These are phyloP conservation scores for Trichomonas vaginalis DNA, from an alignment of 208 protist genomes.

Conservation along the genomic window DNA sequence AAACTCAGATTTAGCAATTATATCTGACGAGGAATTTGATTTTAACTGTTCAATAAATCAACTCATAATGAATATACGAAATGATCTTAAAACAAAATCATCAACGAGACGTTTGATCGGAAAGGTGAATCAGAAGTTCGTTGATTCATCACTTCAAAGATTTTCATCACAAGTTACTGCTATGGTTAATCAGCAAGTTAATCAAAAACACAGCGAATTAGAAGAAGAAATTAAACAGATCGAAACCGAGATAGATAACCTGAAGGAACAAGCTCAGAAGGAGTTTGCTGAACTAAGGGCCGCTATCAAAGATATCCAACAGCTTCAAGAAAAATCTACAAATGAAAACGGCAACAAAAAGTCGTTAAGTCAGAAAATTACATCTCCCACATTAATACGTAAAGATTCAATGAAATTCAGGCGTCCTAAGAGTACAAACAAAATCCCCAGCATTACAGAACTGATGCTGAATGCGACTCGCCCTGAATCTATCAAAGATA, in stretches of 20 bases:
- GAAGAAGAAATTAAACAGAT: not conserved
- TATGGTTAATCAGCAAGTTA: not conserved
- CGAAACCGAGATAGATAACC: not conserved
- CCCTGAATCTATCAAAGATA: not conserved
- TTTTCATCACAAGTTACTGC: not conserved
- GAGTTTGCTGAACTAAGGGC: not conserved
- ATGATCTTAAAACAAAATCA: not conserved
- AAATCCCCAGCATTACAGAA: not conserved
- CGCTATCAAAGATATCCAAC: not conserved
- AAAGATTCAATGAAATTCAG: not conserved
- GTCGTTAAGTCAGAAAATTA: not conserved
- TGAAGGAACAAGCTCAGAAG: not conserved
- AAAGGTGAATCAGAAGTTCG: not conserved
- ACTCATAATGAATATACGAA: not conserved
- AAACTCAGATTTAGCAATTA: not conserved
- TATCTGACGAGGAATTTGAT: not conserved
- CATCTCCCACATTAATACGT: not conserved
- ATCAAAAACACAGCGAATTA: not conserved
- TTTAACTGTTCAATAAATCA: not conserved
- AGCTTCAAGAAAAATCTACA: not conserved
- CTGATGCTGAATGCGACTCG: not conserved
- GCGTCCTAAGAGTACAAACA: not conserved
- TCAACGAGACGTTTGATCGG: not conserved
- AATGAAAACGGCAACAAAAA: not conserved
- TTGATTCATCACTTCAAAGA: not conserved